A percentile compares a stretch with the other conserved stretches of the same genome.
phyloP scores from a whole-genome alignment of 2,329 filamentous ascomycete genomes.

The Amauroascus verrucosus region DNA sequence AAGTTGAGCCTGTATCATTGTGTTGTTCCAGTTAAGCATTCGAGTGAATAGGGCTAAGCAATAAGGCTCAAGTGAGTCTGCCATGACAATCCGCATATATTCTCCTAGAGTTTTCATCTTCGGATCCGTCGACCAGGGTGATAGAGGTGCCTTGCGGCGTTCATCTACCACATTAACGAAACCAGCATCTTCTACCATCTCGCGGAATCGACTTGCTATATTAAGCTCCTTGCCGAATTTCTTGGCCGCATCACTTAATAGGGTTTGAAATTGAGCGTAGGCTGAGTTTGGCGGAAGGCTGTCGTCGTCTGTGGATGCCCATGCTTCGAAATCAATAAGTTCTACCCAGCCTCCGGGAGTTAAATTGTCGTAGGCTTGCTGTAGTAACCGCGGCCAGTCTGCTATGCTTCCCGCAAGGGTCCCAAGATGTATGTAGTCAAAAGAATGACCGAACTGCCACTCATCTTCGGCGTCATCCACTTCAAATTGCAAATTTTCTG shows the following conservation, averaged over 20 bases:
- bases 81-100: constrained; percentile 18
- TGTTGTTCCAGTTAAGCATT: constrained; percentile 20
- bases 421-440: constrained; percentile 34
- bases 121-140: constrained; percentile 21
- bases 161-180: constrained; percentile 41
- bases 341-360: constrained; percentile 25
- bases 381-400: constrained; percentile 23
- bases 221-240: constrained; percentile 22
- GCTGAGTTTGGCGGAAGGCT: constrained; percentile 19
- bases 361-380: constrained; percentile 21
- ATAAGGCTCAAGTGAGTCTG: constrained; percentile 21
- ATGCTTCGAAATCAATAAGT: constrained; percentile 24
- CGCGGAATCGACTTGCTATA: constrained; percentile 26
- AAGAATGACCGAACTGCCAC: constrained; percentile 30
- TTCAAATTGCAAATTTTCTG: constrained; percentile 43
- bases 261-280: constrained; percentile 18
- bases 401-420: constrained; percentile 30
- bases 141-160: constrained; percentile 27
- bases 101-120: constrained; percentile 15
- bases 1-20: constrained; percentile 14
- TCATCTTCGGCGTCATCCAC: constrained; percentile 36
- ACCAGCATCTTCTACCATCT: constrained; percentile 40
- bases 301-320: constrained; percentile 24
- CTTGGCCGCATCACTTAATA: constrained; percentile 18
- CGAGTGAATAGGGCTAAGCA: constrained; percentile 21